Percentiles rank a stretch among this genome's conserved stretches.
These are phyloP conservation scores for Penium margaritaceum DNA, from an alignment of 139 green algal species.

Conservation along the genomic window DNA sequence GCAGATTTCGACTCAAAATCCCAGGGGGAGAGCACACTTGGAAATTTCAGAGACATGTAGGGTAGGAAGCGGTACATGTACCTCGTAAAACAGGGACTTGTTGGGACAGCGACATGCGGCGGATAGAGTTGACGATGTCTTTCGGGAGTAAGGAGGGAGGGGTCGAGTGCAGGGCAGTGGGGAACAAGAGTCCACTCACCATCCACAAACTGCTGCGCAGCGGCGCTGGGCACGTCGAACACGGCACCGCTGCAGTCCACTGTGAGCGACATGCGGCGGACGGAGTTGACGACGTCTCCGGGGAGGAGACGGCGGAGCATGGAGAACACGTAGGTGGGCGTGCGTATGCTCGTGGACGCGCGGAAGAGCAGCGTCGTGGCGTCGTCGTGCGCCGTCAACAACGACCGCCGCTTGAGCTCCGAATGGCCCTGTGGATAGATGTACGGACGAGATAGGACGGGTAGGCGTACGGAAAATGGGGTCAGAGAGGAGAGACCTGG, in stretches of 20 bases:
- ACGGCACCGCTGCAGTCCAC: slow-evolving; percentile 70
- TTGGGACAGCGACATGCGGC: neutral
- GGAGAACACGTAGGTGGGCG: slow-evolving; percentile 15
- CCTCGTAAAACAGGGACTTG: neutral
- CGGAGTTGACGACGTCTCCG: neutral
- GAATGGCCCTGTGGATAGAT: slow-evolving; percentile 56
- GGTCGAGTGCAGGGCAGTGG: neutral
- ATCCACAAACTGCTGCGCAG: slow-evolving; percentile 33
- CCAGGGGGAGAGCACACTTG: neutral
- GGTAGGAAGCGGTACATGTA: neutral
- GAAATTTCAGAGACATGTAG: neutral
- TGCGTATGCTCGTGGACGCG: slow-evolving; percentile 25
- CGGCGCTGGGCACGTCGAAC: slow-evolving; percentile 76
- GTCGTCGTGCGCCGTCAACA: slow-evolving; percentile 81
- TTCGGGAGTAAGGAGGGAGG: neutral
- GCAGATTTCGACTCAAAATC: neutral
- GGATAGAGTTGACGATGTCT: neutral
- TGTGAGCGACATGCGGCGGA: slow-evolving; percentile 69
- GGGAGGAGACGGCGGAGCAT: neutral
- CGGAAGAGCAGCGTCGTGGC: slow-evolving; percentile 65
- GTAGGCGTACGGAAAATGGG: neutral
- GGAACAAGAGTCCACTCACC: no score
- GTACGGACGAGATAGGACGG: neutral
- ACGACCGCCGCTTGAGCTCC: slow-evolving; percentile 63
- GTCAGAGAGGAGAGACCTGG: neutral